Conservation (phyloP, 306 rosid genomes). For the Canavalia gladiata region DNA sequence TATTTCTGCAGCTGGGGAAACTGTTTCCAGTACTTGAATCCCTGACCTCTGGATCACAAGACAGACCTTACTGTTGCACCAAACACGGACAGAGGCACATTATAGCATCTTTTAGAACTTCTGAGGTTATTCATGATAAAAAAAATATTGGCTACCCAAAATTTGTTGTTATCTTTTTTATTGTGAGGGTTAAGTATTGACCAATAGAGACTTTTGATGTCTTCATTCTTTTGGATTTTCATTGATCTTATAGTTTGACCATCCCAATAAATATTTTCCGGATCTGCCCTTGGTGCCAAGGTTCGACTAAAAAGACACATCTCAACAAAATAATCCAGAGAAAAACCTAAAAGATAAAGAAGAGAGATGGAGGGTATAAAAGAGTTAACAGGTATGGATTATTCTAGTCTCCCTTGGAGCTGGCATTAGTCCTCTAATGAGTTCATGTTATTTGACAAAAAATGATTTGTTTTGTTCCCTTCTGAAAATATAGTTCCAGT, state of each 20-base stretch:
- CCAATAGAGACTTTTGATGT: not conserved
- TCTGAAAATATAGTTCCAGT: not conserved
- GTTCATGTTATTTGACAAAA: slow-evolving; percentile 15
- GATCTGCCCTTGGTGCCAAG: not conserved
- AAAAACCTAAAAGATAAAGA: slow-evolving; percentile 10
- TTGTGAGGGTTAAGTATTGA: not conserved
- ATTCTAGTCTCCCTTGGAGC: not conserved
- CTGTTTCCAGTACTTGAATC: not conserved
- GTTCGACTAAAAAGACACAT: not conserved
- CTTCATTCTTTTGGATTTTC: slow-evolving; percentile 7
- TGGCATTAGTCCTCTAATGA: slow-evolving; percentile 9
- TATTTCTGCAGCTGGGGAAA: not conserved
- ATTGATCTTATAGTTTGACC: not conserved
- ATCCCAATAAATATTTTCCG: not conserved
- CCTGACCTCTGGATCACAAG: not conserved
- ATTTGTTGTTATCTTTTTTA: not conserved
- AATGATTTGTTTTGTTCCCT: not conserved
- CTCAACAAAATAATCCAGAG: slow-evolving; percentile 7
- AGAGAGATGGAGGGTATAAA: slow-evolving; percentile 1
- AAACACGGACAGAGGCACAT: not conserved
- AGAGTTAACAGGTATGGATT: not conserved
- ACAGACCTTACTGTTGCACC: not conserved
- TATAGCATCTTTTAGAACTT: not conserved
- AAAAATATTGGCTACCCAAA: not conserved
- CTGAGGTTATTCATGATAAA: not conserved